phyloP scores from a whole-genome alignment of 139 green algal genomes.

The Chlamydomonas incerta region DNA sequence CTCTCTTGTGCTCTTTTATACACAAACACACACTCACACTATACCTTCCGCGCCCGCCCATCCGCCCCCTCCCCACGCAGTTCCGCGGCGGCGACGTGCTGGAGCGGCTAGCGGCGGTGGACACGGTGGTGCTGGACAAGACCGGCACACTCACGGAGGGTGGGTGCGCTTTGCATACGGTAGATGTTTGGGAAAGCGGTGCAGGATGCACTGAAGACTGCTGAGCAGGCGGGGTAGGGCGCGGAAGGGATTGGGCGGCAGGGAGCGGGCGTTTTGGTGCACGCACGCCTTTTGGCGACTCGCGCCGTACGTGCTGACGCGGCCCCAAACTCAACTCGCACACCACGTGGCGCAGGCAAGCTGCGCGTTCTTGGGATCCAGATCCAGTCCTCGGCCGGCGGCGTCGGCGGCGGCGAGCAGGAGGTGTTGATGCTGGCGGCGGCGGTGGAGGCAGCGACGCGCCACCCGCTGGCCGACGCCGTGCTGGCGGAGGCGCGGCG shows the following conservation, averaged over 20 bases:
- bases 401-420: neutral
- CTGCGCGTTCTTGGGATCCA: constrained; percentile 24
- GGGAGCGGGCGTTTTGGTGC: too few species aligned
- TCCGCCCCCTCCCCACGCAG: too few species aligned
- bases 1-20: too few species aligned
- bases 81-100: constrained; percentile 87
- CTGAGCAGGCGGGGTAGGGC: too few species aligned
- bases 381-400: too few species aligned
- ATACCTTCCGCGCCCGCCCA: neutral
- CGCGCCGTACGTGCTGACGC: too few species aligned
- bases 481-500: constrained; percentile 68
- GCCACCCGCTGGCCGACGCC: constrained; percentile 89
- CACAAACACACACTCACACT: neutral
- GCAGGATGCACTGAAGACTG: too few species aligned
- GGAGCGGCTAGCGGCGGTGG: constrained; percentile 79
- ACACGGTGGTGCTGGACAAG: constrained; percentile 93
- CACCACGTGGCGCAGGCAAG: constrained; percentile 45
- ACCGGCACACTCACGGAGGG: constrained; percentile 96
- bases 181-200: too few species aligned
- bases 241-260: too few species aligned
- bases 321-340: too few species aligned
- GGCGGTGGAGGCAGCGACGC: constrained; percentile 79
- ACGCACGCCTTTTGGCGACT: too few species aligned
- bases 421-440: constrained; percentile 73
- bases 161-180: too few species aligned